phyloP scores from a whole-genome alignment of 257 asterid species.

The Oldenlandia corymbosa region DNA sequence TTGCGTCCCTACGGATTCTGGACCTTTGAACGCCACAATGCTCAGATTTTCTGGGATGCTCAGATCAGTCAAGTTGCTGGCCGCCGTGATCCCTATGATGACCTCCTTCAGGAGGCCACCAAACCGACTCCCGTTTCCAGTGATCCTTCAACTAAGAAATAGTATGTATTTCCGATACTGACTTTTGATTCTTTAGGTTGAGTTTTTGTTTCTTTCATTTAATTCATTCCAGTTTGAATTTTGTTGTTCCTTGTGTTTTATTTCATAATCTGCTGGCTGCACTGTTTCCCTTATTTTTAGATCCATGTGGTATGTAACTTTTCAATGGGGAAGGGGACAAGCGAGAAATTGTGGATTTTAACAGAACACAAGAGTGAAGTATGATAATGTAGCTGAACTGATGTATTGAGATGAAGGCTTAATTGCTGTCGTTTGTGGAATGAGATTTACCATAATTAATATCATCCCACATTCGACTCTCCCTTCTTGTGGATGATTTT shows the following conservation, averaged over 20 bases:
- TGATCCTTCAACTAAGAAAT: conserved; percentile 28
- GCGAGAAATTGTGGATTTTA: too few relatives aligned
- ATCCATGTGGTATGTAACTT: too few relatives aligned
- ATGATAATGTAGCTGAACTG: too few relatives aligned
- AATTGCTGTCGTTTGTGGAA: too few relatives aligned
- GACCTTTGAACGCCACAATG: conserved; percentile 79
- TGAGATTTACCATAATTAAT: neutral
- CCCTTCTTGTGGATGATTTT: neutral
- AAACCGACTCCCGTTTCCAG: conserved; percentile 13
- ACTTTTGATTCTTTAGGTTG: too few relatives aligned
- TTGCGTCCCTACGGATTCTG: conserved; percentile 84
- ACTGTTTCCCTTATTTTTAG: neutral
- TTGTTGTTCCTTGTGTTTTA: neutral
- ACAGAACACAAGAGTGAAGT: too few relatives aligned
- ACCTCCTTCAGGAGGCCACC: conserved; percentile 41
- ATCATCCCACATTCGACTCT: neutral
- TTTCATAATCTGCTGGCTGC: neutral
- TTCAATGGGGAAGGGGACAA: too few relatives aligned
- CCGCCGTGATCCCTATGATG: conserved; percentile 84
- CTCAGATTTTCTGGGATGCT: conserved; percentile 61
- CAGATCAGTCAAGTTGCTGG: conserved; percentile 82
- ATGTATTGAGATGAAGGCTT: too few relatives aligned
- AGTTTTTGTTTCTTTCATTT: too few relatives aligned
- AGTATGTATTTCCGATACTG: neutral
- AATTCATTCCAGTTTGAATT: too few relatives aligned